Evolutionary conservation across 2,329 filamentous ascomycete species (phyloP).

Genomic region (Penicillium palitans): DNA sequence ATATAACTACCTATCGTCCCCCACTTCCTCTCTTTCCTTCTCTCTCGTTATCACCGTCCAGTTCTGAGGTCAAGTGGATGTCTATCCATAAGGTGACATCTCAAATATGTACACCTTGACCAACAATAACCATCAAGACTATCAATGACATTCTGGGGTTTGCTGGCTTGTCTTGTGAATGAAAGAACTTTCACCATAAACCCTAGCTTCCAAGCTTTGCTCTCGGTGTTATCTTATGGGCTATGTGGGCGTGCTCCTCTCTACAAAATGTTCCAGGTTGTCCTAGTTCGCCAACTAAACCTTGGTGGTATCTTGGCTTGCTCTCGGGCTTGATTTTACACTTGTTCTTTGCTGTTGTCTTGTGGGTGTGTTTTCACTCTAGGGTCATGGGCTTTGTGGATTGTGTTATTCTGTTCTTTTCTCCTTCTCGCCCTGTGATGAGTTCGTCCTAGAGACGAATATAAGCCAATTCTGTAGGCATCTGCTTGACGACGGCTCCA

Average conservation of each 20-base stretch:
- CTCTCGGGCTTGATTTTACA: background rate
- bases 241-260: background rate
- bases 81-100: no score
- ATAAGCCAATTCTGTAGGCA: conserved; percentile 15
- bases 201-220: background rate
- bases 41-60: no score
- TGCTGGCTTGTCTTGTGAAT: background rate
- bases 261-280: background rate
- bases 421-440: conserved; percentile 9
- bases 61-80: no score
- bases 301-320: no score
- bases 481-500: conserved; percentile 6
- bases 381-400: background rate
- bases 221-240: no score
- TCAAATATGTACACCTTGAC: background rate
- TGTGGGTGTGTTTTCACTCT: background rate
- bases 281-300: background rate
- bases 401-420: background rate
- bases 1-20: background rate
- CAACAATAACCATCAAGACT: background rate
- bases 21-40: background rate
- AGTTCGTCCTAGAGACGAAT: conserved; percentile 4
- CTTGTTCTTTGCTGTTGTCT: background rate
- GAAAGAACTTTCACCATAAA: background rate
- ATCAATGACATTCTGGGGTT: background rate